These are phyloP conservation scores for Babesia ovis DNA, from an alignment of 169 alveolate species.

Conservation along the genomic window DNA sequence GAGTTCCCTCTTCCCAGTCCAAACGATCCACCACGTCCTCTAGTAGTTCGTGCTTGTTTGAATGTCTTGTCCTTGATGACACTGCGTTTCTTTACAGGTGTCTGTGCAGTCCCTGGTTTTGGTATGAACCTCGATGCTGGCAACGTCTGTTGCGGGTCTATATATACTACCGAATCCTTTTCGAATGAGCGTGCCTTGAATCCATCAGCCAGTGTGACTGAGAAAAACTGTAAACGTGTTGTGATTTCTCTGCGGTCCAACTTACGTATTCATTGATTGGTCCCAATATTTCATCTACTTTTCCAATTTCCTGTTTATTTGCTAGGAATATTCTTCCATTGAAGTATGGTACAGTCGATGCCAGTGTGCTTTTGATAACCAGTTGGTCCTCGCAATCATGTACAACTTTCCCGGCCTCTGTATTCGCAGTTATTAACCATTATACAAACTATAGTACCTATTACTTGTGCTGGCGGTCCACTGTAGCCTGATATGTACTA, in stretches of 20 bases:
- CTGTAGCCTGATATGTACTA: not conserved
- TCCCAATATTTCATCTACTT: slow-evolving; percentile 94
- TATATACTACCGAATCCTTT: slow-evolving; percentile 74
- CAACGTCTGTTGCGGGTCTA: slow-evolving; percentile 83
- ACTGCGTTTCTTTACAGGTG: slow-evolving; percentile 61
- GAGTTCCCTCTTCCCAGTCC: slow-evolving; percentile 67
- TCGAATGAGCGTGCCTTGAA: slow-evolving; percentile 84
- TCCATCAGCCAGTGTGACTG: slow-evolving; percentile 85
- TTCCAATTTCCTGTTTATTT: slow-evolving; percentile 93
- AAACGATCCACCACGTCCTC: slow-evolving; percentile 60
- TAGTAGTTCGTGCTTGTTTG: slow-evolving; percentile 18
- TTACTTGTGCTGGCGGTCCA: slow-evolving; percentile 56
- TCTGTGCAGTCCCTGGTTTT: slow-evolving; percentile 63
- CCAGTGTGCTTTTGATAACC: slow-evolving; percentile 84
- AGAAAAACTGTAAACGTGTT: slow-evolving; percentile 68
- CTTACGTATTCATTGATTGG: slow-evolving; percentile 89
- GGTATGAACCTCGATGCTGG: slow-evolving; percentile 85
- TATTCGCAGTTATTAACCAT: too few species aligned
- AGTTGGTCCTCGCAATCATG: slow-evolving; percentile 91
- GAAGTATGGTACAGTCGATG: slow-evolving; percentile 91
- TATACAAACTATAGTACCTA: slow-evolving; percentile 25
- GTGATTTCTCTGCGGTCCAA: not conserved
- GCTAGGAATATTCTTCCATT: slow-evolving; percentile 92
- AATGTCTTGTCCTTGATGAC: slow-evolving; percentile 69
- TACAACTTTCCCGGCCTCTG: slow-evolving; percentile 85